Evolutionary conservation across 805 yeast species (phyloP), one percentile per base, ranked within the genome.

Genomic region (Kluyveromyces dobzhanskii): DNA sequence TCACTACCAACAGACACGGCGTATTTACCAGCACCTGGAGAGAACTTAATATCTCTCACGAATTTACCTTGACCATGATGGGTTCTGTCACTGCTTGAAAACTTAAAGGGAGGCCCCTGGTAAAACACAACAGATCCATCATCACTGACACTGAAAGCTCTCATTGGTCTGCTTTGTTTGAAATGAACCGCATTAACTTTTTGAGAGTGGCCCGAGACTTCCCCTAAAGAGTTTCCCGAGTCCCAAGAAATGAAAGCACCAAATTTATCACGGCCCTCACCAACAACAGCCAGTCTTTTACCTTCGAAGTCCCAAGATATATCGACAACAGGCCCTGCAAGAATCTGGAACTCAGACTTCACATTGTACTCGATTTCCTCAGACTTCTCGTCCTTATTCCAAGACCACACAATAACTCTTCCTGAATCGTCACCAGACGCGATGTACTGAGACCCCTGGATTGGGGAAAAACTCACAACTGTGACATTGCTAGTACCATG

Each of bases 151-250:
- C 97, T 87, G 4, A 83, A 94, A 0, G 95, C 95, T 41, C 95
- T 70, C 66, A 83, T 85, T 8, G 98, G 98, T 61, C 98, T 76
- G 46, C 73, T 75, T 16, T 88, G 86, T 54, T 82, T 80, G 47
- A 90, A 80, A 41, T 82, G 76, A 16, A 87, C 95, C 0, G 92
- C 85, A 54, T 84, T 86, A 54, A 90, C 76, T 34, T 74, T 76
- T 18, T 85, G 79, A 13, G 90, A 73, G 57, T 92, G 98, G 17
- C 98, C 98, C 35, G 87, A 78, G 51, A 90, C 80, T 56, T 92
- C 97, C 40, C 98, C 99, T 32, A 92, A 78, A n/a, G 96, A 77
- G 62, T 92, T 92, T 44, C 98, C 98, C 1, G 95, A 75, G 56
- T 92, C 99, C 74, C 82, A 83, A 6, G 95, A 77, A 59, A 90